Evolutionary conservation across 768 basidiomycete genomes (phyloP).

Genomic region (Leucocoprinus birnbaumii): DNA sequence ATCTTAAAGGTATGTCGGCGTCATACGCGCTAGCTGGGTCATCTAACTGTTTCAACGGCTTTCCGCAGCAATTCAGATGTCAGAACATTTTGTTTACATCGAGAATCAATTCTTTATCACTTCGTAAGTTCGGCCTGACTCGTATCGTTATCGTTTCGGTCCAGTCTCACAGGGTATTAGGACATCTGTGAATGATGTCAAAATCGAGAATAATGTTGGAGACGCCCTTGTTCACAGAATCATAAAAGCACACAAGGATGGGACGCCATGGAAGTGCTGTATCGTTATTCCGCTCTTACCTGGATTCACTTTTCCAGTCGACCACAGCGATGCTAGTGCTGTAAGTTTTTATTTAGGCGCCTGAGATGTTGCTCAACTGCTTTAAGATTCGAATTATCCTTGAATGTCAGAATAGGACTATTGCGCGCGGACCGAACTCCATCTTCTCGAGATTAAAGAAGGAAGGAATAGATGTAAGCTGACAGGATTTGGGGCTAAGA

Average conservation of each 20-base stretch:
- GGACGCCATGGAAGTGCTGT: constrained; percentile 87
- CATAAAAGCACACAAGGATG: constrained; percentile 79
- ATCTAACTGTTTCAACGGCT: not conserved
- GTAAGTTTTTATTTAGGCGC: constrained; percentile 40
- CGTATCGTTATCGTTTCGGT: not conserved
- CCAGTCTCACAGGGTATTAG: constrained; percentile 33
- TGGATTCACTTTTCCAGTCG: constrained; percentile 91
- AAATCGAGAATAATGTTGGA: constrained; percentile 91
- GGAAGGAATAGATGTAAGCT: constrained; percentile 82
- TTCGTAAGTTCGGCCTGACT: constrained; percentile 49
- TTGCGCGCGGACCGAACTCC: constrained; percentile 85
- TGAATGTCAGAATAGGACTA: constrained; percentile 91
- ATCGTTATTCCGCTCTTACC: constrained; percentile 90
- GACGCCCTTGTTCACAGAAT: constrained; percentile 92
- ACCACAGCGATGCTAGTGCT: constrained; percentile 89
- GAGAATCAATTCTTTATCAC: constrained; percentile 94
- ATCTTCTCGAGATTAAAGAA: constrained; percentile 85
- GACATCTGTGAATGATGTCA: constrained; percentile 80
- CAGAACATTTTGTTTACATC: constrained; percentile 98
- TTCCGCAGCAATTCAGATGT: constrained; percentile 79
- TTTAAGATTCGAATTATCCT: constrained; percentile 86
- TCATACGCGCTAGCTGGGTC: not conserved
- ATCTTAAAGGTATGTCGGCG: constrained; percentile 66
- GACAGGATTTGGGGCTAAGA: constrained; percentile 3
- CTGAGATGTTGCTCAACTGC: not conserved